A percentile compares a stretch with the other conserved stretches of the same genome.
phyloP scores from a whole-genome alignment of 78 protist species.

The Dictyostelium firmibasis region DNA sequence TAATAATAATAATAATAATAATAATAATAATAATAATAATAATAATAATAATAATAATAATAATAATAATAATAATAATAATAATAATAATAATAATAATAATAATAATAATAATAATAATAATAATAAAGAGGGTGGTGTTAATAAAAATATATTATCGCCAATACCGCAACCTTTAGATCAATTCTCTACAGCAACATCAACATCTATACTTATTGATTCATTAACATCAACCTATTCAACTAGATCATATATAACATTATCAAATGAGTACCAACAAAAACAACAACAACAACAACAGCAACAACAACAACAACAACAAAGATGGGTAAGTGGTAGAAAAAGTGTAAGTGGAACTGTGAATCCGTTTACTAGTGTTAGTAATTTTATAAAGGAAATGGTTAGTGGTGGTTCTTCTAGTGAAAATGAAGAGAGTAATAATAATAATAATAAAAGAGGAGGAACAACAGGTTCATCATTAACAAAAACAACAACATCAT shows the following conservation, averaged over 20 bases:
- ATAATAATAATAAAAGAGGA: background rate
- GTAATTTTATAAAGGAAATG: background rate
- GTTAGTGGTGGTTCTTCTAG: background rate
- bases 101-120: background rate
- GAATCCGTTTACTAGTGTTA: constrained; percentile 2
- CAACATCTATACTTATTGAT: background rate
- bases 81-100: background rate
- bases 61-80: background rate
- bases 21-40: background rate
- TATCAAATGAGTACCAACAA: background rate
- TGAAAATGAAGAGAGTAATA: too few species aligned
- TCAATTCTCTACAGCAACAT: background rate
- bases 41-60: background rate
- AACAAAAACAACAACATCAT: too few species aligned
- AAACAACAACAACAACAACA: background rate
- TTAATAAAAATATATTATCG: background rate
- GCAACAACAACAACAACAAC: background rate
- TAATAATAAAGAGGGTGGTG: background rate
- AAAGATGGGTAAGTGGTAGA: background rate
- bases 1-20: background rate
- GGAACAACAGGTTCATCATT: background rate
- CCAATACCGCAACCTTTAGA: background rate
- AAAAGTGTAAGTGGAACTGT: background rate
- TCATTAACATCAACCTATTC: constrained; percentile 19
- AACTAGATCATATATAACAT: background rate